Base-by-base conservation (phyloP, 208 protist genomes). In the Leishmania guyanensis region DNA sequence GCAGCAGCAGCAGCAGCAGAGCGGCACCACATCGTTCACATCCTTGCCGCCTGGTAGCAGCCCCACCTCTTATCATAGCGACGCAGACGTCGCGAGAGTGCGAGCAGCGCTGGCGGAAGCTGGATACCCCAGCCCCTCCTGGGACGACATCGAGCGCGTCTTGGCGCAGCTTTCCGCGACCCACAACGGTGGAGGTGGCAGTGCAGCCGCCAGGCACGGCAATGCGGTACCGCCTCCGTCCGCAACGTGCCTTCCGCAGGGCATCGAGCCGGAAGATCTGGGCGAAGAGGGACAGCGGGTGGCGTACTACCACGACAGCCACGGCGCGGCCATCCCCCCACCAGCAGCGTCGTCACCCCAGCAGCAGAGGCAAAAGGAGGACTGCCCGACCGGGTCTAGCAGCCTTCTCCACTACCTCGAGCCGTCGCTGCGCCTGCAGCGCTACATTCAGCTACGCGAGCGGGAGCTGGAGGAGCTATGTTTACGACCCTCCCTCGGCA, bases 21-120 rank as follows among this genome's bases (percentile, higher is more conserved):
- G 98, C 77, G 98, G 98, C 73, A 99, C 99, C 88, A 89, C 98
- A 39, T 99, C 99, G 33, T 96, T 99, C 83, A 95, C 76, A 33
- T 8, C 76, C 56, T 43, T 43, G 48, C 65, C 48, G 43, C 48
- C 51, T 53, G 43, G 6, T n/a, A 77, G 50, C 68, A 36, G 0
- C 68, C 33, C 6, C 68, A 3, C 43, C 68, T 53, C 39, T n/a
- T 43, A 50, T 22, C 84, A 90, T 83, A 81, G 72, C 16, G 82
- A 79, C 12, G 73, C 78, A 8, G 83, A 92, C 58, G 77, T 92
- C 12, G 75, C 80, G n/a, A 78, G 88, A 12, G 93, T 90, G 50
- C 76, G 84, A 4, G 82, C 87, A 26, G 86, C 87, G 39, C 84
- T 94, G 46, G 84, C 83, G 2, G 82, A 79, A 2, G 79, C 85